Evolutionary conservation across 805 yeast species (phyloP), one percentile per base, ranked within the genome.

Genomic region (Torulaspora gathmanii): DNA sequence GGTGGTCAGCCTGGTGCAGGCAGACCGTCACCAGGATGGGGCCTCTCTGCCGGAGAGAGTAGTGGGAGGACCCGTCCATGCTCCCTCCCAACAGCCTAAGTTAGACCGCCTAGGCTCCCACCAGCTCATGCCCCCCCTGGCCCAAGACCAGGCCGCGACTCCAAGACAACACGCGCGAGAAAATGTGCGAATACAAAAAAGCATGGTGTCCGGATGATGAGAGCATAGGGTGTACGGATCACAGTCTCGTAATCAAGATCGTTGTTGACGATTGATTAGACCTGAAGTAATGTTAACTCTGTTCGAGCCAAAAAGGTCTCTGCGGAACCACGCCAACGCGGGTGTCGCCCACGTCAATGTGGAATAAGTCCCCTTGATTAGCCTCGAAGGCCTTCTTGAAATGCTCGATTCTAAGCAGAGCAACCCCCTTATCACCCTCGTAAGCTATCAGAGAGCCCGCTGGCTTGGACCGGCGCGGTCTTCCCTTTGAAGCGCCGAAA

Each of bases 401-500:
- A 61, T 67, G 73, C 58, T 70, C 82, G 46, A 64, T 68, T 51
- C 73, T 73, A 11, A 86, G 70, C 36, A 82, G 63, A 4, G 86
- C 83, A 10, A 88, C 72, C 0, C 95, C 96, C 19, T 75, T 59
- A 49, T 81, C 78, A 2, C 79, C 83, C 19, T 75, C 62, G 2
- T 73, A 61, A 1, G 81, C 68, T 2, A 89, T 57, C 7, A 90
- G 56, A 16, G 77, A 73, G 0, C 95, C 96, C 0, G 79, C 72
- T 2, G 80, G 73, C 10, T 75, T 69, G 27, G 67, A 64, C 28
- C 75, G 67, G 44, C 67, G 66, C 17, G 30, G 57, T 17, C 31
- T 37, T 15, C 16, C 23, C 16, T 20, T 15, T 10, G 45, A 22
- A 10, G 40, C 46, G 0, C 69, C 75, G 56, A 75, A 75, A 4